A percentile compares a stretch with the other conserved stretches of the same genome.
Conservation (phyloP, 2,329 filamentous ascomycete species). For the Cytospora chrysosperma region DNA sequence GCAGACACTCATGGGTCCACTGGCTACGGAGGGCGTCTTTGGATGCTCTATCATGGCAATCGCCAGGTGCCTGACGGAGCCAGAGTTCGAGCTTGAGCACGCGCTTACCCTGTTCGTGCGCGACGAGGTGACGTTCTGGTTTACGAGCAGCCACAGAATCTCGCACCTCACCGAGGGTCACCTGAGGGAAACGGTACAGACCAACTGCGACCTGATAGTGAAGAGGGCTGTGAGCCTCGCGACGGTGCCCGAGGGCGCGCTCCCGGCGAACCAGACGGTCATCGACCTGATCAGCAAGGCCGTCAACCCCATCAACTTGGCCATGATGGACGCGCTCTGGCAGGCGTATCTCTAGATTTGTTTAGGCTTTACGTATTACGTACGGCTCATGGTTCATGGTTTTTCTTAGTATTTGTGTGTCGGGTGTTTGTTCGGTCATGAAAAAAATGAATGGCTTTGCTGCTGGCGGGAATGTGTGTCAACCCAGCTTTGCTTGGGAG, state of each 20-base stretch:
- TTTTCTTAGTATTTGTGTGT: not conserved
- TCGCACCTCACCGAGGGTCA: conserved; percentile 59
- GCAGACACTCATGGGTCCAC: conserved; percentile 91
- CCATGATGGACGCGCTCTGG: conserved; percentile 89
- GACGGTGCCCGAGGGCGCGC: conserved; percentile 70
- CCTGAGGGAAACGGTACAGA: conserved; percentile 62
- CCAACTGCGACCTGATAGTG: conserved; percentile 86
- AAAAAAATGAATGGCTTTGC: not conserved
- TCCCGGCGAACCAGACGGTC: conserved; percentile 95
- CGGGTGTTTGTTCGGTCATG: conserved; percentile 1
- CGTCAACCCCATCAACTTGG: conserved; percentile 86
- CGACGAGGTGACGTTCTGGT: conserved; percentile 98
- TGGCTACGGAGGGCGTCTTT: conserved; percentile 95
- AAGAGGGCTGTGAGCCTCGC: conserved; percentile 86
- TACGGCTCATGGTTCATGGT: not conserved
- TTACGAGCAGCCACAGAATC: conserved; percentile 71
- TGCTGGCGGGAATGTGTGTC: not conserved
- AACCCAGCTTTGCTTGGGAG: not conserved
- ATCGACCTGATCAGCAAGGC: conserved; percentile 92
- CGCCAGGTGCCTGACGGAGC: conserved; percentile 87
- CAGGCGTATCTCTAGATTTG: conserved; percentile 80
- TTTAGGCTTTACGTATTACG: not conserved
- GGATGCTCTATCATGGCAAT: conserved; percentile 96
- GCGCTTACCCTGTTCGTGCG: conserved; percentile 92
- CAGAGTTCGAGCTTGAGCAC: conserved; percentile 87